Base-by-base conservation (phyloP, 495 filamentous ascomycete species). In the Evansstolkia leycettana region DNA sequence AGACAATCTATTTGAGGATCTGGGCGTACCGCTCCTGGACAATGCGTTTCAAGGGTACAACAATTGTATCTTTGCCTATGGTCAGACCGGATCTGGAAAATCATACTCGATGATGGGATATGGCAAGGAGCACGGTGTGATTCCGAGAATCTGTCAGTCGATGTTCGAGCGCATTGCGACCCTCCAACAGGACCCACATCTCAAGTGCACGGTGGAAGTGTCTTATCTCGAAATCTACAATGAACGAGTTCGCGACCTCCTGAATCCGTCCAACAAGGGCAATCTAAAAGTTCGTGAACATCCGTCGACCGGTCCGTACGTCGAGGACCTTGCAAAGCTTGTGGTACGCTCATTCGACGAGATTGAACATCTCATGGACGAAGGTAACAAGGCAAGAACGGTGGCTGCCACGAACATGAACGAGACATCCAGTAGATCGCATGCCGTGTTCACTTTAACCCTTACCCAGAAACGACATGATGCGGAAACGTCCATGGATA, bases 31-130 rank as follows among this genome's bases (percentile, higher is more conserved):
- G 34, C 69, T 99, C 36, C 73, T 99, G 47, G 89, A 99, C 64
- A 96, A 96, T 75, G 92, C 92, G 18, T 96, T 99, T 48, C 79
- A 87, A 48, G 92, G 92, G 17, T 99, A 95, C 64, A 99, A 99
- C 66, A 96, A 96, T 58, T 99, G 92, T 70, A 99, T 99, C 51
- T 99, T 99, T 62, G 92, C 92, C 3, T 99, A 99, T 53, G 92
- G 92, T 27, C 92, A 99, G 62, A 99, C 92, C 7, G 92, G 92
- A 42, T 95, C 89, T 12, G 92, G 92, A 51, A 99, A 99, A 59
- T 93, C 85, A 16, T 96, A 99, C 52, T 94, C 87, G 33, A 99
- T 99, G 92, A 96, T 96, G 92, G 90, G 90, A 14, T 96, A 96
- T 62, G 90, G 92, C 36, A 80, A 89, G 55, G 92, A 96, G 47